A percentile compares a stretch with the other conserved stretches of the same genome.
Evolutionary conservation across 768 basidiomycete genomes (phyloP).

Genomic region (Serendipita sp.): DNA sequence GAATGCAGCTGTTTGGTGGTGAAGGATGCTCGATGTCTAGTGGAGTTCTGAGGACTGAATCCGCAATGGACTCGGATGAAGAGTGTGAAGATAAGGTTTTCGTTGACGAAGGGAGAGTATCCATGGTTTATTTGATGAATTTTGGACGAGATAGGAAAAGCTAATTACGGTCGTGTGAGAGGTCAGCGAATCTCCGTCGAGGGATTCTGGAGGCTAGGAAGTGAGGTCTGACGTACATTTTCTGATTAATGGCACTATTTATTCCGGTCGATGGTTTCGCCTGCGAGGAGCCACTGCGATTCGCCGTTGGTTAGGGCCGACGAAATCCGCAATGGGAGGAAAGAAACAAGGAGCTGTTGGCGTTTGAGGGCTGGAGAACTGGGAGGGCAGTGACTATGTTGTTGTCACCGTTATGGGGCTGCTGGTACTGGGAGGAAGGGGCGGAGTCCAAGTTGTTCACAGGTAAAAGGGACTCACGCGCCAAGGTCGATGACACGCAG

Average conservation of each 20-base stretch:
- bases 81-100: background rate
- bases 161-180: background rate
- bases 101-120: background rate
- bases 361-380: too few relatives aligned
- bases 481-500: too few relatives aligned
- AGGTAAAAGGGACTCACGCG: too few relatives aligned
- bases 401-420: too few relatives aligned
- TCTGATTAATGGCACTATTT: too few relatives aligned
- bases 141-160: background rate
- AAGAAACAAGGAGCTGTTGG: background rate
- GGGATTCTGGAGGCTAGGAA: background rate
- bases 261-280: too few relatives aligned
- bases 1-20: background rate
- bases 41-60: background rate
- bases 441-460: too few relatives aligned
- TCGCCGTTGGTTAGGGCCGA: background rate
- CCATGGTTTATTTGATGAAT: background rate
- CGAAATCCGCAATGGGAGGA: background rate
- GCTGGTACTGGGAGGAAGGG: too few relatives aligned
- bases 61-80: background rate
- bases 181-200: background rate
- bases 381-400: too few relatives aligned
- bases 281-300: too few relatives aligned
- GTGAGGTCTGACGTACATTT: background rate
- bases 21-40: background rate